These are phyloP conservation scores for Paracamarosporium sp. DNA, from an alignment of 2,329 filamentous ascomycete species.

Conservation along the genomic window DNA sequence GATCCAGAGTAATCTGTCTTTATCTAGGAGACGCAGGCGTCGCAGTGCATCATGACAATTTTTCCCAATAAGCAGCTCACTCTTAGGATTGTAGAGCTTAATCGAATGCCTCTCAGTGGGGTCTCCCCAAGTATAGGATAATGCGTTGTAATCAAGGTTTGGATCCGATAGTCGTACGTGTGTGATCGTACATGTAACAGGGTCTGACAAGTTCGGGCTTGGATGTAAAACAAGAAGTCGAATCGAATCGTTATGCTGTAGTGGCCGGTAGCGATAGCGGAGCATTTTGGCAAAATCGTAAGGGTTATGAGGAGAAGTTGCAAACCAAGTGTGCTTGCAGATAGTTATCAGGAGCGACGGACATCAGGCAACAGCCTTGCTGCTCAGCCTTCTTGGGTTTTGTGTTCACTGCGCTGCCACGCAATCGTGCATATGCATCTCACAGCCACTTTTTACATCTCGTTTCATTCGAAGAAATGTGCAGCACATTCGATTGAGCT, in stretches of 20 bases:
- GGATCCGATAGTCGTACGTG: slow-evolving; percentile 12
- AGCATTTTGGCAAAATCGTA: no score
- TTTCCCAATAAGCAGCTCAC: slow-evolving; percentile 1
- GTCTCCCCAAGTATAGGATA: slow-evolving; percentile 20
- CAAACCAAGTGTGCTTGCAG: no score
- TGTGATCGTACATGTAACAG: no score
- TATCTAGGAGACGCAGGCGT: slow-evolving; percentile 6
- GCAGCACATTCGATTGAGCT: no score
- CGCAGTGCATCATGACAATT: slow-evolving; percentile 14
- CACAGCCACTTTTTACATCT: no score
- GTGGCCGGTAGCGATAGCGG: slow-evolving; percentile 8
- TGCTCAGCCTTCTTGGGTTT: no score
- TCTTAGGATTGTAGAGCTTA: slow-evolving; percentile 2
- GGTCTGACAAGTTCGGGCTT: slow-evolving; percentile 5
- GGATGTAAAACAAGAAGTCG: slow-evolving; percentile 14
- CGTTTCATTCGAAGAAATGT: no score
- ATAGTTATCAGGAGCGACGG: no score
- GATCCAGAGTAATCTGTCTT: slow-evolving; percentile 14
- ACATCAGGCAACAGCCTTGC: no score
- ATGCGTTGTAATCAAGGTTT: slow-evolving; percentile 12
- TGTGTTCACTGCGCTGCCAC: no score
- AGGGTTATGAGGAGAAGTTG: no score
- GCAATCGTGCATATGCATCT: no score
- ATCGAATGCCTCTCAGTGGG: slow-evolving; percentile 1
- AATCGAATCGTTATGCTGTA: slow-evolving; percentile 12